Base-by-base conservation (phyloP, 2,329 filamentous ascomycete species). In the Aspergillus texensis region DNA sequence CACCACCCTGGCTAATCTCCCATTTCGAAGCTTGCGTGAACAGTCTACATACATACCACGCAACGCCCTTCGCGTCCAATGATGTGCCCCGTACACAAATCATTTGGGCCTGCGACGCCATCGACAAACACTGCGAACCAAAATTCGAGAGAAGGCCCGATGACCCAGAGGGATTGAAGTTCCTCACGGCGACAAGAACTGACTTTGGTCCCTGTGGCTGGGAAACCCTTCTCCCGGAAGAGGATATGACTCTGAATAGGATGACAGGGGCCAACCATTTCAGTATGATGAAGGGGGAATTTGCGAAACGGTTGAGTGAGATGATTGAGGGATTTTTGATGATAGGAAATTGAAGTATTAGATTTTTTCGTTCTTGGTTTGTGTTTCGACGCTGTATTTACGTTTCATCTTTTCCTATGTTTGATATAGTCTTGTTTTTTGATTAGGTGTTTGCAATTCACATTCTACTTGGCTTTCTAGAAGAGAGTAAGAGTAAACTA, bases 101-200 rank as follows among this genome's bases (percentile, higher is more conserved):
- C 1, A 55, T 55, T 11, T 55, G 52, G 52, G 52, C 52, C 32
- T 55, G 52, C 3, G 52, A 55, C 11, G 30, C 52, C 1, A 55
- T 55, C 11, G 52, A 55, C 52, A 88, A 90, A 69, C 80, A 86
- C 0, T 88, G 88, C 1, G 86, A 83, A 68, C 88, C 88, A 1
- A 58, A 58, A 39, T 60, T 45, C 6, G 77, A 55, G 11, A 32
- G 34, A 86, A 62, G 85, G 84, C 30, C 56, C 1, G 63, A 68
- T 6, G 67, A 68, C 43, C 61, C 65, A 12, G 55, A 63, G 21
- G 65, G 62, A 32, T 65, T 68, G 62, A 65, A 63, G 30, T 63
- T 65, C 48, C 55, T 66, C 14, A 60, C 56, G 4, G 63, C 62
- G n/a, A 39, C 57, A 4, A 41, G 64, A n/a, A 66, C 54, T 24